Base-by-base conservation (phyloP, 495 filamentous ascomycete species). In the Aspergillus olivimuriae region DNA sequence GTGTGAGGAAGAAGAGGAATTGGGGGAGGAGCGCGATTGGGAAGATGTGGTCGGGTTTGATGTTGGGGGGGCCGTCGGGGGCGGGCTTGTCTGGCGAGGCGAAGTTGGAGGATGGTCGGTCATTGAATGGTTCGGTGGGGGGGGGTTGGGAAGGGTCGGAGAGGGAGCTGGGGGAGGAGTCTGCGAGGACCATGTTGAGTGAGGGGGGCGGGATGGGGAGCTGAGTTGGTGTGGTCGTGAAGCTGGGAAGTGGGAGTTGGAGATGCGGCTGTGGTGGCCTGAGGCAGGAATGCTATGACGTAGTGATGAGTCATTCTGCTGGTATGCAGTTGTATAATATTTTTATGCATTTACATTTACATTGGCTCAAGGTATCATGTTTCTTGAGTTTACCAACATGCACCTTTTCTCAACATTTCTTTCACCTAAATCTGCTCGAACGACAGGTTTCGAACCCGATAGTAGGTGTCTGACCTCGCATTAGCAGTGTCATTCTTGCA, bases 1-100 rank as follows among this genome's bases (percentile, higher is more conserved):
- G 37, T 40, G 7, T n/a, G 20, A 48, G 36, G 36, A 68, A 70
- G 11, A 58, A 47, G 37, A 55, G 58, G 5, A 11, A 6, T 28
- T 11, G 44, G 7, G 55, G 56, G 36, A 67, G 50, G 0, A 41
- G 44, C 22, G 63, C 60, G 0, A 62, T 62, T 12, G 19, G 35
- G 7, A 6, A 16, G 30, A 40, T 26, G 11, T 21, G 16, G 10
- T 39, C 44, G 3, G 17, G 28, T 15, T 28, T 21, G 9, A 44
- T 22, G 32, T 28, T 14, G 4, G 8, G 12, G 9, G 35, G 32
- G 43, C 22, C 11, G 35, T 39, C 28, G 11, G 11, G 24, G 52
- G 39, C 32, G 6, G 17, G 2, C n/a, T 1, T 5, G 16, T 7
- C 10, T 14, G 1, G 24, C 2, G 6, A 28, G 3, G 14, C 3